phyloP scores from a whole-genome alignment of 2,329 filamentous ascomycete genomes.

The Exophiala viscosa region DNA sequence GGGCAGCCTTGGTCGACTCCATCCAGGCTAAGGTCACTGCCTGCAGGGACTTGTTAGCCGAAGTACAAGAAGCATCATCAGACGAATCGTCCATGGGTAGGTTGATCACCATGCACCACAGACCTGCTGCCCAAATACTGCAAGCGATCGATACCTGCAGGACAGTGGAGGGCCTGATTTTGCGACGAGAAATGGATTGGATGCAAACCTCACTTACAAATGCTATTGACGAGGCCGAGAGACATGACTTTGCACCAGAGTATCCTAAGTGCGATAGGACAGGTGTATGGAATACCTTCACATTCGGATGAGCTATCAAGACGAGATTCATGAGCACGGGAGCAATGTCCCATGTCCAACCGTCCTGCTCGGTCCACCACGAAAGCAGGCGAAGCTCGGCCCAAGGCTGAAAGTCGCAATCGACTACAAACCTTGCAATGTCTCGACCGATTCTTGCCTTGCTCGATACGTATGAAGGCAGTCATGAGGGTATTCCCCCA shows the following conservation, averaged over 20 bases:
- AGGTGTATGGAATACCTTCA: slow-evolving; percentile 10
- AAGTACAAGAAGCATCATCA: neutral
- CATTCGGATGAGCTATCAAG: neutral
- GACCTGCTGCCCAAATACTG: slow-evolving; percentile 8
- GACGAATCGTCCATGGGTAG: slow-evolving; percentile 11
- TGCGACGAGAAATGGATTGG: slow-evolving; percentile 13
- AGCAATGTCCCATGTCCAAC: no score
- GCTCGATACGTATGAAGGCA: no score
- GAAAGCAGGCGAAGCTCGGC: no score
- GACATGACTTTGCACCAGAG: slow-evolving; percentile 1
- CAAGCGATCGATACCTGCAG: slow-evolving; percentile 19
- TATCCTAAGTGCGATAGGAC: neutral
- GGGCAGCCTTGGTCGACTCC: slow-evolving; percentile 8
- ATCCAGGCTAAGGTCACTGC: slow-evolving; percentile 6
- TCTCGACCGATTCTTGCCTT: no score
- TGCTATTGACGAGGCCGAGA: slow-evolving; percentile 12
- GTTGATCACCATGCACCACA: slow-evolving; percentile 15
- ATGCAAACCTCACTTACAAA: slow-evolving; percentile 6
- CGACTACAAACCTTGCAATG: no score
- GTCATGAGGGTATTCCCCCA: no score
- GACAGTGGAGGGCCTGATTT: slow-evolving; percentile 13
- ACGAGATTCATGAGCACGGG: neutral
- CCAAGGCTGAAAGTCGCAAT: no score
- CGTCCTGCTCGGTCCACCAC: no score
- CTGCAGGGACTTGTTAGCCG: slow-evolving; percentile 10